phyloP scores from a whole-genome alignment of 768 basidiomycete species.

The Rhodotorula toruloides region DNA sequence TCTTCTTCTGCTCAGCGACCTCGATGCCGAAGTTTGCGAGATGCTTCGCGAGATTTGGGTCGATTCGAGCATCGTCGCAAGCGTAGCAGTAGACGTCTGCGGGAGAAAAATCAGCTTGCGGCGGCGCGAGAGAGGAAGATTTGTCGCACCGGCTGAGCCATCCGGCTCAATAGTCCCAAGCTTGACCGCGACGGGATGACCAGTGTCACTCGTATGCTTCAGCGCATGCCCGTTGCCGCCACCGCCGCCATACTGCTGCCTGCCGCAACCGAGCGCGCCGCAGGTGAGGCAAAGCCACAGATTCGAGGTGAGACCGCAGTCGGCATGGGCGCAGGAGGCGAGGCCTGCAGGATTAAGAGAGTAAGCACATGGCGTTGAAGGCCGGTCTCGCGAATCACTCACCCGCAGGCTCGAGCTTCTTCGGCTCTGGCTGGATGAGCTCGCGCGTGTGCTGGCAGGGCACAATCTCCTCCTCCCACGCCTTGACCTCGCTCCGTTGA shows the following conservation, averaged over 20 bases:
- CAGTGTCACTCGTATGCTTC: slow-evolving; percentile 63
- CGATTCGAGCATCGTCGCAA: slow-evolving; percentile 76
- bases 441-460: slow-evolving; percentile 75
- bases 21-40: slow-evolving; percentile 81
- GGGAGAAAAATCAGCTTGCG: fast-evolving
- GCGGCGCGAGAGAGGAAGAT: not conserved
- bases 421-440: slow-evolving; percentile 53
- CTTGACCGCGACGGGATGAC: slow-evolving; percentile 81
- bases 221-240: slow-evolving; percentile 86
- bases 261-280: slow-evolving; percentile 81
- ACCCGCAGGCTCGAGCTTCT: slow-evolving; percentile 56
- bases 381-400: slow-evolving; percentile 15
- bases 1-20: slow-evolving; percentile 72
- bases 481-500: slow-evolving; percentile 87
- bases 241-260: slow-evolving; percentile 59
- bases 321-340: slow-evolving; percentile 60
- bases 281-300: slow-evolving; percentile 94
- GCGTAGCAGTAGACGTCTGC: slow-evolving; percentile 87
- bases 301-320: slow-evolving; percentile 82
- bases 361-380: no score
- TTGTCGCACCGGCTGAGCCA: slow-evolving; percentile 72
- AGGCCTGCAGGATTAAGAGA: slow-evolving; percentile 53
- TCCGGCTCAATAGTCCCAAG: slow-evolving; percentile 95
- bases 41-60: slow-evolving; percentile 69
- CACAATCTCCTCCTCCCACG: slow-evolving; percentile 92